Conservation (phyloP, 768 basidiomycete species). For the Boletus reticuloceps region DNA sequence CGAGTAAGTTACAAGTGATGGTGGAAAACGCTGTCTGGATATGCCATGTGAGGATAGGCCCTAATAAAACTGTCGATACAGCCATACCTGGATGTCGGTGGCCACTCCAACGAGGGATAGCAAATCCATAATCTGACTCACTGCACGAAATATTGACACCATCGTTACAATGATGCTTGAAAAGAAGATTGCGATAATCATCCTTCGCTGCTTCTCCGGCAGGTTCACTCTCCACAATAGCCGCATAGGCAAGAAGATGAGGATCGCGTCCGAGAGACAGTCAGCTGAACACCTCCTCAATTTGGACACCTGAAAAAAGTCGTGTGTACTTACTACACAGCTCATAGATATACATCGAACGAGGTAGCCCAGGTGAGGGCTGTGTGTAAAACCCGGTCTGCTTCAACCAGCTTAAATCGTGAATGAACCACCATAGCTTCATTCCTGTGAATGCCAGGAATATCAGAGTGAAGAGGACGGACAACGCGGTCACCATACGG, state of each 20-base stretch:
- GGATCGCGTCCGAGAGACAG: conserved; percentile 16
- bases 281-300: conserved; percentile 17
- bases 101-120: conserved; percentile 6
- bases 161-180: conserved; percentile 11
- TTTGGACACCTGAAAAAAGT: not conserved
- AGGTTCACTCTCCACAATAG: conserved; percentile 12
- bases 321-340: conserved; percentile 14
- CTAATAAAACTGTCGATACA: no score
- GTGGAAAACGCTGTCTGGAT: conserved; percentile 11
- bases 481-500: conserved; percentile 8
- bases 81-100: conserved; percentile 15
- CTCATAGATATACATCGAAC: conserved; percentile 5
- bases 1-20: conserved; percentile 23
- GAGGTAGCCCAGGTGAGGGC: conserved; percentile 1
- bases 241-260: conserved; percentile 12
- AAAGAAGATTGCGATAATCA: conserved; percentile 12
- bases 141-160: conserved; percentile 11
- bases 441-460: not conserved
- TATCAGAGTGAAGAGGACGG: conserved; percentile 7
- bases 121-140: conserved; percentile 9
- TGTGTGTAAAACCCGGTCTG: not conserved
- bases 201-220: conserved; percentile 11
- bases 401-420: conserved; percentile 5
- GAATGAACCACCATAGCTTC: conserved; percentile 13
- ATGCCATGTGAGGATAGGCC: not conserved